phyloP scores from a whole-genome alignment of 2,329 filamentous ascomycete species.

The Laburnicola sp. region DNA sequence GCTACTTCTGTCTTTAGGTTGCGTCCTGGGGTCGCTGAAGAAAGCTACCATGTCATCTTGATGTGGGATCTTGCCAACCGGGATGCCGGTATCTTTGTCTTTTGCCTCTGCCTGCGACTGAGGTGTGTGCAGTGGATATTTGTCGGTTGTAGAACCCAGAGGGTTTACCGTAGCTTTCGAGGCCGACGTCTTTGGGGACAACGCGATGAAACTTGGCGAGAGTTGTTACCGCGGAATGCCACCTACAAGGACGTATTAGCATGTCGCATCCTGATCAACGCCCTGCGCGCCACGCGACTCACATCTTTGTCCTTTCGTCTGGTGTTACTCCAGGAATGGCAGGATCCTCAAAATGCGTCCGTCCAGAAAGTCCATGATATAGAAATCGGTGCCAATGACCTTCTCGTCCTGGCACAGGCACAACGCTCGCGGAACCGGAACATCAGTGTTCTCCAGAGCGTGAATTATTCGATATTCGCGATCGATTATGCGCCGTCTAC shows the following conservation, averaged over 20 bases:
- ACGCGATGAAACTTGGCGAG: slow-evolving; percentile 83
- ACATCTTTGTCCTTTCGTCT: slow-evolving; percentile 73
- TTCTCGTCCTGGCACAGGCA: slow-evolving; percentile 79
- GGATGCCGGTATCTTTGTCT: slow-evolving; percentile 73
- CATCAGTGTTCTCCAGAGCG: slow-evolving; percentile 75
- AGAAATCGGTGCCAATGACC: slow-evolving; percentile 87
- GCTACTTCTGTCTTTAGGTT: slow-evolving; percentile 76
- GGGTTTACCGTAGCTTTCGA: slow-evolving; percentile 72
- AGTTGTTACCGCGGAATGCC: slow-evolving; percentile 66
- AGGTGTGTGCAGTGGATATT: slow-evolving; percentile 80
- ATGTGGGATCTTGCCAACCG: slow-evolving; percentile 84
- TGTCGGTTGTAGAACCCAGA: slow-evolving; percentile 83
- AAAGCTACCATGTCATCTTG: slow-evolving; percentile 66
- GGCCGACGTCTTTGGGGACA: slow-evolving; percentile 65
- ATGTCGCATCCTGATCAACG: background rate
- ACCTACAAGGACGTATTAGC: slow-evolving; percentile 10
- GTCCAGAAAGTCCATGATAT: slow-evolving; percentile 48
- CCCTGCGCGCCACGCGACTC: slow-evolving; percentile 12
- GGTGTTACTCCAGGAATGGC: slow-evolving; percentile 72
- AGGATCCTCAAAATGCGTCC: slow-evolving; percentile 85
- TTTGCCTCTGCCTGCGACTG: slow-evolving; percentile 71
- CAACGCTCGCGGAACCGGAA: slow-evolving; percentile 81
- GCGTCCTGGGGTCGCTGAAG: slow-evolving; percentile 65
- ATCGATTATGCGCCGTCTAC: slow-evolving; percentile 91
- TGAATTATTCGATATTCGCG: slow-evolving; percentile 90